Conservation (phyloP, 495 filamentous ascomycete genomes). For the Wilcoxina mikolae region DNA sequence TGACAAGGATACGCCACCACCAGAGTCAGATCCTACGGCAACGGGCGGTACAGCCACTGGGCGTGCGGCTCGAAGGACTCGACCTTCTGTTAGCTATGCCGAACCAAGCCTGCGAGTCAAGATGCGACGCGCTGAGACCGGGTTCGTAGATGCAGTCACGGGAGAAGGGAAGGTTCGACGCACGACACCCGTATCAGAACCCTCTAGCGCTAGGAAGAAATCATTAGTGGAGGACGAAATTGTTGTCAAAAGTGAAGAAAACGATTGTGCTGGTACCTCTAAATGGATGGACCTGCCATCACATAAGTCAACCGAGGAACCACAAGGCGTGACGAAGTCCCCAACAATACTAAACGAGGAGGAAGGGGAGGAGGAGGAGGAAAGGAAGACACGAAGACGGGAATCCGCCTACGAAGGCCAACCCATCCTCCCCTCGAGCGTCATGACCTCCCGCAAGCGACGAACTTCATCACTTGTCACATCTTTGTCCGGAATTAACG, state of each 20-base stretch:
- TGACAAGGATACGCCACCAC: conserved; percentile 38
- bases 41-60: conserved; percentile 8
- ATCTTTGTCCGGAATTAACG: background rate
- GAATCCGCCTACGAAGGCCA: too few species aligned
- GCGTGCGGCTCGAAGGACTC: conserved; percentile 39
- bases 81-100: conserved; percentile 62
- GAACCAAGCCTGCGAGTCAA: conserved; percentile 74
- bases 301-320: background rate
- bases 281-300: background rate
- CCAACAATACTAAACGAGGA: background rate
- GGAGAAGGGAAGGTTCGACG: background rate
- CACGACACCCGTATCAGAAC: too few species aligned
- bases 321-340: background rate
- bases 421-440: too few species aligned
- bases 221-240: background rate
- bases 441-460: background rate
- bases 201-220: background rate
- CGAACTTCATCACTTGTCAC: background rate
- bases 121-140: conserved; percentile 50
- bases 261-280: background rate
- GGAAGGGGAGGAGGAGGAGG: too few species aligned
- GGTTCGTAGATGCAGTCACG: background rate
- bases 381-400: too few species aligned
- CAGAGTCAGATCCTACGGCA: conserved; percentile 36
- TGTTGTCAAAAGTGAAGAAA: background rate